A percentile compares a stretch with the other conserved stretches of the same genome.
These are phyloP conservation scores for Russula ochroleuca DNA, from an alignment of 768 basidiomycete species.

Conservation along the genomic window DNA sequence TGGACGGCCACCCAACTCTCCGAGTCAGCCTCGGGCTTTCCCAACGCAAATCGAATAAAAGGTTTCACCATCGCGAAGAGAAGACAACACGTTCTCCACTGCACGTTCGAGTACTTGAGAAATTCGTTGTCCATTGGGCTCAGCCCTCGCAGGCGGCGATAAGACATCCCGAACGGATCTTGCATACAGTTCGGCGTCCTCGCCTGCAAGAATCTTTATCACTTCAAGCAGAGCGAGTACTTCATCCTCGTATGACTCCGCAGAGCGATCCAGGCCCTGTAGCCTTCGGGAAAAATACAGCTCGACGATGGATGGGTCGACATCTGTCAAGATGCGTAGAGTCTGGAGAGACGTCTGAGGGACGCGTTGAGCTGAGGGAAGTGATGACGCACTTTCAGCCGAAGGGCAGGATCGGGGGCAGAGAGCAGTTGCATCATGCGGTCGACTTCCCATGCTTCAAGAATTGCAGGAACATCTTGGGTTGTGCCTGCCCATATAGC, in stretches of 20 bases:
- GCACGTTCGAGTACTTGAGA: slow-evolving; percentile 49
- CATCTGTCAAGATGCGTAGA: slow-evolving; percentile 48
- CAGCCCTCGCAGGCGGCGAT: slow-evolving; percentile 38
- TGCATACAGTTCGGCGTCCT: slow-evolving; percentile 59
- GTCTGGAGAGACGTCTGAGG: slow-evolving; percentile 44
- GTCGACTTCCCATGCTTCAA: slow-evolving; percentile 74
- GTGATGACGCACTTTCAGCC: slow-evolving; percentile 48
- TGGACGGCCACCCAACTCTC: neutral
- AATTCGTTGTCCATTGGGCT: slow-evolving; percentile 30
- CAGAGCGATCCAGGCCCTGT: slow-evolving; percentile 36
- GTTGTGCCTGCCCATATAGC: slow-evolving; percentile 64
- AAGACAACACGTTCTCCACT: slow-evolving; percentile 52
- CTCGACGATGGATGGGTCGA: slow-evolving; percentile 57
- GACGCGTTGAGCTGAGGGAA: neutral
- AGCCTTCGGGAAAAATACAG: slow-evolving; percentile 48
- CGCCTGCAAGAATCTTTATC: slow-evolving; percentile 41
- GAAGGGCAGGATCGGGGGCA: slow-evolving; percentile 52
- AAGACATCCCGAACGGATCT: slow-evolving; percentile 43
- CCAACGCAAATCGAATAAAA: slow-evolving; percentile 5
- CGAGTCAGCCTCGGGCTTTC: neutral
- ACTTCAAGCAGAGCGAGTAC: slow-evolving; percentile 53
- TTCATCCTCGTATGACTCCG: slow-evolving; percentile 40
- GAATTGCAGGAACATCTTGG: slow-evolving; percentile 44
- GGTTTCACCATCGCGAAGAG: slow-evolving; percentile 47
- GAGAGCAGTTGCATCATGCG: slow-evolving; percentile 64